Conservation (phyloP, 805 yeast species). For the Candida khao-thaluensis region DNA sequence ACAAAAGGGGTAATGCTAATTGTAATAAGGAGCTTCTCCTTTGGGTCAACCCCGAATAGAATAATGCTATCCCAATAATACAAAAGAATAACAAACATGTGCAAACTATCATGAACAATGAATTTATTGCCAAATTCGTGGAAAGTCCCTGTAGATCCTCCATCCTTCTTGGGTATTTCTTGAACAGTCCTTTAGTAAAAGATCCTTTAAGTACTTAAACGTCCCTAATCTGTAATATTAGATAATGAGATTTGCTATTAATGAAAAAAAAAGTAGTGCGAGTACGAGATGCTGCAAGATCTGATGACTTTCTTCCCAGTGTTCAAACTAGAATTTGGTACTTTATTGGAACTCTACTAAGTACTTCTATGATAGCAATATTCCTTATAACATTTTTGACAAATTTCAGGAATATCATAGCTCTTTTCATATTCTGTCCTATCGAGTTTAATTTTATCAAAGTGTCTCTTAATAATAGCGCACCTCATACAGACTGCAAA, state of each 20-base stretch:
- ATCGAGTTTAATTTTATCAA: constrained; percentile 34
- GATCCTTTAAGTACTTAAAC: no score
- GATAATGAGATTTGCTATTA: no score
- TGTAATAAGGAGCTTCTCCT: constrained; percentile 41
- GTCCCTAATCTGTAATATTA: no score
- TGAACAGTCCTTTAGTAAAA: no score
- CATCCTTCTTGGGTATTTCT: no score
- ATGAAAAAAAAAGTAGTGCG: no score
- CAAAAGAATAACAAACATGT: constrained; percentile 31
- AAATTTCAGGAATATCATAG: constrained; percentile 13
- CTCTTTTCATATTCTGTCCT: constrained; percentile 1
- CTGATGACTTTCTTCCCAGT: no score
- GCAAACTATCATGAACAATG: constrained; percentile 38
- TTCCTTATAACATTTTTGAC: constrained; percentile 14
- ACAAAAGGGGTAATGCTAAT: constrained; percentile 34
- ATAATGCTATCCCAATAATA: constrained; percentile 36
- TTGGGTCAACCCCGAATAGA: constrained; percentile 45
- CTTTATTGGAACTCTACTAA: no score
- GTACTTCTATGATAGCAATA: constrained; percentile 13
- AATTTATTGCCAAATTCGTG: constrained; percentile 19
- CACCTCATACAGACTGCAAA: constrained; percentile 56
- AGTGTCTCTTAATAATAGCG: constrained; percentile 51
- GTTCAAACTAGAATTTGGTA: no score
- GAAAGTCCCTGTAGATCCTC: constrained; percentile 10
- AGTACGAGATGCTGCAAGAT: no score